phyloP scores from a whole-genome alignment of 352 stramenopile species.

The Phytophthora ramorum region DNA sequence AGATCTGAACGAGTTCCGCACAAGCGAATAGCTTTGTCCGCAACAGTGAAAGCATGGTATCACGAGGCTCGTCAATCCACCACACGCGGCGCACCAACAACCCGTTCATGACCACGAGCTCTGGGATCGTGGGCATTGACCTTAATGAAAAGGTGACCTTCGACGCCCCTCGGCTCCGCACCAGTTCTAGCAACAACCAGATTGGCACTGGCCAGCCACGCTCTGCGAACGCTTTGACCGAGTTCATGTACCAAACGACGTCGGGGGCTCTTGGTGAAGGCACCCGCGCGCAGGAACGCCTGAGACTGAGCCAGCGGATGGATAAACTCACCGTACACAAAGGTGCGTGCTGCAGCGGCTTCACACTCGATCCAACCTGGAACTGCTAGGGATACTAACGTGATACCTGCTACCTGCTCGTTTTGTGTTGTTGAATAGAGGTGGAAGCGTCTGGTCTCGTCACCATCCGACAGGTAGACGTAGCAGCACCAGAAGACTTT shows the following conservation, averaged over 20 bases:
- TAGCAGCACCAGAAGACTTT: conserved; percentile 60
- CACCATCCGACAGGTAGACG: conserved; percentile 58
- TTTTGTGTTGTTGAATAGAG: conserved; percentile 42
- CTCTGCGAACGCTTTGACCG: conserved; percentile 42
- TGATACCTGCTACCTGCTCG: background rate
- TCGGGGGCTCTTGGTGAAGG: conserved; percentile 60
- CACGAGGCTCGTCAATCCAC: conserved; percentile 75
- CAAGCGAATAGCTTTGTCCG: background rate
- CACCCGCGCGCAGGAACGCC: conserved; percentile 47
- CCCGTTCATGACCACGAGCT: conserved; percentile 89
- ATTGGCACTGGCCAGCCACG: conserved; percentile 27
- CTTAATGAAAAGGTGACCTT: conserved; percentile 72
- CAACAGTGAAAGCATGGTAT: conserved; percentile 54
- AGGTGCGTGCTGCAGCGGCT: conserved; percentile 40
- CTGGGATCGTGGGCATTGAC: conserved; percentile 84
- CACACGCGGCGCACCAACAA: conserved; percentile 75
- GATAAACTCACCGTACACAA: conserved; percentile 72
- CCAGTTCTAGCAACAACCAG: conserved; percentile 43
- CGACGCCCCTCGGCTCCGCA: conserved; percentile 54
- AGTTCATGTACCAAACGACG: conserved; percentile 88
- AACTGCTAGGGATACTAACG: conserved; percentile 1
- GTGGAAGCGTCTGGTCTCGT: conserved; percentile 61
- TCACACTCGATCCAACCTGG: background rate
- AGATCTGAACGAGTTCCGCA: conserved; percentile 5
- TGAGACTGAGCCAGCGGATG: conserved; percentile 77